Percentiles rank a stretch among this genome's conserved stretches.
Evolutionary conservation across 2,329 filamentous ascomycete genomes (phyloP).

Genomic region (Parastagonospora nodorum): DNA sequence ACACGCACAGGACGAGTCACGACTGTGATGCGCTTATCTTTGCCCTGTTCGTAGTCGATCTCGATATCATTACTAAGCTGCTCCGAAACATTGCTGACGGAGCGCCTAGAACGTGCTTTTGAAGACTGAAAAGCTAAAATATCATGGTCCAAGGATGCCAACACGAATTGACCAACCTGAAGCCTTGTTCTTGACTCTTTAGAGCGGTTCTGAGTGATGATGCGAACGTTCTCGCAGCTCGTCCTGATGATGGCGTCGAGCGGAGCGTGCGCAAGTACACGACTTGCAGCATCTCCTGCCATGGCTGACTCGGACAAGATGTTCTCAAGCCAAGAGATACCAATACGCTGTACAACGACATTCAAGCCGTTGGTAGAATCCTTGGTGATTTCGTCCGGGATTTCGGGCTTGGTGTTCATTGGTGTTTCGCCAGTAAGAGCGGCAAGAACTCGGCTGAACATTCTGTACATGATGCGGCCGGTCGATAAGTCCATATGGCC

Average conservation of each 20-base stretch:
- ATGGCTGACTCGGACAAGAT: slow-evolving; percentile 30
- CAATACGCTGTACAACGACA: slow-evolving; percentile 32
- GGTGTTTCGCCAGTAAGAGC: slow-evolving; percentile 19
- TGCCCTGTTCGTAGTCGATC: slow-evolving; percentile 37
- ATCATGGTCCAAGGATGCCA: slow-evolving; percentile 56
- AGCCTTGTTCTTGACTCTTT: slow-evolving; percentile 28
- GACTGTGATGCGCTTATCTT: slow-evolving; percentile 59
- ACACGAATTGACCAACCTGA: slow-evolving; percentile 49
- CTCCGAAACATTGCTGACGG: slow-evolving; percentile 24
- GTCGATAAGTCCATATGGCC: slow-evolving; percentile 44
- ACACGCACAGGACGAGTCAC: slow-evolving; percentile 78
- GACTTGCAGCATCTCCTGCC: slow-evolving; percentile 2
- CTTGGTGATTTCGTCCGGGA: background rate
- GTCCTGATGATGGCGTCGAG: slow-evolving; percentile 36
- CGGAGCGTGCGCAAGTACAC: slow-evolving; percentile 30
- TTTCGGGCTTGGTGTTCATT: slow-evolving; percentile 2
- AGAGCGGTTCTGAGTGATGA: slow-evolving; percentile 24
- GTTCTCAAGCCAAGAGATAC: slow-evolving; percentile 40
- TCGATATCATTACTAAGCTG: slow-evolving; percentile 38
- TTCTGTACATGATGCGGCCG: slow-evolving; percentile 39
- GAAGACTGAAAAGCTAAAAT: slow-evolving; percentile 57
- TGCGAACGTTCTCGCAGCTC: slow-evolving; percentile 26
- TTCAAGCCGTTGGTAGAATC: slow-evolving; percentile 17
- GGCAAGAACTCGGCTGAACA: slow-evolving; percentile 31
- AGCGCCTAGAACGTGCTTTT: slow-evolving; percentile 32